phyloP scores from a whole-genome alignment of 2,329 filamentous ascomycete genomes.

The Colletotrichum cuscutae region DNA sequence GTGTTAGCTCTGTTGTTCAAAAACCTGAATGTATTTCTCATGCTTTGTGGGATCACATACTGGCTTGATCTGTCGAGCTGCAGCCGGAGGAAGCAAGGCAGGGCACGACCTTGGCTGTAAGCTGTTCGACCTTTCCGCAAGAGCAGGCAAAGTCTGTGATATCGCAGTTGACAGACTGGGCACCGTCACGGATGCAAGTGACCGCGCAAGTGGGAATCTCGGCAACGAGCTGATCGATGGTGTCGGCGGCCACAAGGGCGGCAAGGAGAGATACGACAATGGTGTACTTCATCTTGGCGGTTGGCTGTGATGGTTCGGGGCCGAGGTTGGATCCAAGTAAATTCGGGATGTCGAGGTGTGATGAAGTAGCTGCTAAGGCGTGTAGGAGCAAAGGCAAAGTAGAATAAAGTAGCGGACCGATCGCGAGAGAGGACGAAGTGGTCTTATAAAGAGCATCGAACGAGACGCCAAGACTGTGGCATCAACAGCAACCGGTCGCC shows the following conservation, averaged over 20 bases:
- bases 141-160: conserved; percentile 49
- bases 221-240: conserved; percentile 39
- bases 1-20: neutral
- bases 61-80: conserved; percentile 45
- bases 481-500: neutral
- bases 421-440: neutral
- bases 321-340: neutral
- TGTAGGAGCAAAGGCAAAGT: neutral
- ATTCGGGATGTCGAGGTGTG: neutral
- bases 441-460: conserved; percentile 10
- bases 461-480: neutral
- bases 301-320: neutral
- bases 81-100: conserved; percentile 49
- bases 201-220: conserved; percentile 52
- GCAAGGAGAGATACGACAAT: conserved; percentile 40
- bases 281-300: conserved; percentile 45
- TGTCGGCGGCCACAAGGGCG: conserved; percentile 38
- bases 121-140: conserved; percentile 47
- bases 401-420: neutral
- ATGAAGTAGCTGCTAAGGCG: neutral
- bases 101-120: conserved; percentile 46
- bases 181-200: conserved; percentile 47
- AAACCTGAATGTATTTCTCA: no score
- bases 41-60: conserved; percentile 41
- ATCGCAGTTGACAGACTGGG: conserved; percentile 46